Percentiles rank a stretch among this genome's conserved stretches.
Conservation (phyloP, 352 stramenopile genomes). For the Paralagenidium karlingii region DNA sequence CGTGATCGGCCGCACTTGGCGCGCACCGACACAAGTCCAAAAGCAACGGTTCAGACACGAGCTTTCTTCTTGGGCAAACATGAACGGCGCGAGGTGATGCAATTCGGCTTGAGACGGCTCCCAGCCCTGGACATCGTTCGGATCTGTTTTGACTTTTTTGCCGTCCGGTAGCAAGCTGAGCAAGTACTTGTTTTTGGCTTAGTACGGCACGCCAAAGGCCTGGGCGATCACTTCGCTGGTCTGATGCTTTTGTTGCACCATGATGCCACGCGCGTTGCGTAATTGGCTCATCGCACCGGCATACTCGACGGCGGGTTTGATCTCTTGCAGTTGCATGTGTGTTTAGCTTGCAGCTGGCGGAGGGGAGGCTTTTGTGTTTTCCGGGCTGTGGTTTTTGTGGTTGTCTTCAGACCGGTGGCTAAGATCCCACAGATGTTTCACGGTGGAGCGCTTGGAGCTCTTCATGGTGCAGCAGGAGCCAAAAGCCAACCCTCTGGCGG, state of each 20-base stretch:
- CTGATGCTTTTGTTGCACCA: slow-evolving; percentile 41
- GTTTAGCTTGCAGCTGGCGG: too few relatives aligned
- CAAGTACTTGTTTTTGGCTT: slow-evolving; percentile 47
- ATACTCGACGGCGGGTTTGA: too few relatives aligned
- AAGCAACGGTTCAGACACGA: slow-evolving; percentile 13
- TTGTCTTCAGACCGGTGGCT: too few relatives aligned
- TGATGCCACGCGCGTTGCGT: too few relatives aligned
- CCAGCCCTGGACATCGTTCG: slow-evolving; percentile 27
- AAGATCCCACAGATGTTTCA: too few relatives aligned
- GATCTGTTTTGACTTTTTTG: slow-evolving; percentile 39
- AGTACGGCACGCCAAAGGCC: slow-evolving; percentile 30
- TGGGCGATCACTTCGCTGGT: slow-evolving; percentile 27
- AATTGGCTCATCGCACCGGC: too few relatives aligned
- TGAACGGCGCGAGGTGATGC: slow-evolving; percentile 25
- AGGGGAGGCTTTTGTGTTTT: too few relatives aligned
- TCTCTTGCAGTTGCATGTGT: too few relatives aligned
- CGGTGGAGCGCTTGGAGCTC: too few relatives aligned
- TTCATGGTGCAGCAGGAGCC: too few relatives aligned
- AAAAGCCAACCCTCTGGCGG: too few relatives aligned
- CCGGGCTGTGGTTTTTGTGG: too few relatives aligned
- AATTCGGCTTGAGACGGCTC: slow-evolving; percentile 25
- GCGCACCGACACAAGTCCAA: slow-evolving; percentile 21
- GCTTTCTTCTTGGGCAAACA: slow-evolving; percentile 33
- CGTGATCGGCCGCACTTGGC: slow-evolving; percentile 19
- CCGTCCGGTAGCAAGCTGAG: slow-evolving; percentile 20